phyloP scores from a whole-genome alignment of 441 rosid species.

The Isatis lusitanica region DNA sequence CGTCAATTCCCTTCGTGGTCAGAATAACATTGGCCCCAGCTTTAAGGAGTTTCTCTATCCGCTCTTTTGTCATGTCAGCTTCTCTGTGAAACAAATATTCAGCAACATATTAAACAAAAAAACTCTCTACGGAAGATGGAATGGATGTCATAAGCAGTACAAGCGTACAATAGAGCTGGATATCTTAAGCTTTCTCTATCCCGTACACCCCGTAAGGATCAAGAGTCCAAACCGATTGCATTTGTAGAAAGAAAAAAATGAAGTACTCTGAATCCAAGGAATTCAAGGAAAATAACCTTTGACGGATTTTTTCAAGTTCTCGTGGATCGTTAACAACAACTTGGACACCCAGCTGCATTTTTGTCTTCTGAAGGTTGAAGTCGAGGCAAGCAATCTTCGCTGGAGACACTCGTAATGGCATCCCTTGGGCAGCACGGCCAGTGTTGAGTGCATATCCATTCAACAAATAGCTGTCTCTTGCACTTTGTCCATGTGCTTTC shows the following conservation, averaged over 20 bases:
- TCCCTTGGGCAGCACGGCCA: conserved; percentile 98
- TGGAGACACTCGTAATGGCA: conserved; percentile 86
- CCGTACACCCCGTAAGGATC: not conserved
- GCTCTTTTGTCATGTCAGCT: conserved; percentile 95
- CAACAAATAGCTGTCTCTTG: conserved; percentile 85
- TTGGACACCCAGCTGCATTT: conserved; percentile 97
- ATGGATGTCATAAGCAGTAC: not conserved
- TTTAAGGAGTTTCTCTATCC: conserved; percentile 87
- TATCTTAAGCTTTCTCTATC: conserved; percentile 1
- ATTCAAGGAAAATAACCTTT: conserved; percentile 52
- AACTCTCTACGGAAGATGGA: not conserved
- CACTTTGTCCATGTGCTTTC: conserved; percentile 96
- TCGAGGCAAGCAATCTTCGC: conserved; percentile 97
- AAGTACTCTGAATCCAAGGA: not conserved
- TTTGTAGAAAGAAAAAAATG: not conserved
- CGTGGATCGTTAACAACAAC: conserved; percentile 92
- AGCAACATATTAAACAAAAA: not conserved
- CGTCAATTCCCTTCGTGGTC: conserved; percentile 98
- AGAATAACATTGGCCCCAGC: conserved; percentile 96
- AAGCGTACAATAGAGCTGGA: not conserved
- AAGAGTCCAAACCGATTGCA: not conserved
- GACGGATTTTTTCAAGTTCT: conserved; percentile 96
- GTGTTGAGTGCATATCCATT: conserved; percentile 93
- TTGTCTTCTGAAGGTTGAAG: conserved; percentile 95
- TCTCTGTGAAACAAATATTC: conserved; percentile 54